phyloP scores from a whole-genome alignment of 2,329 filamentous ascomycete genomes.

The Fusarium brachygibbosum region DNA sequence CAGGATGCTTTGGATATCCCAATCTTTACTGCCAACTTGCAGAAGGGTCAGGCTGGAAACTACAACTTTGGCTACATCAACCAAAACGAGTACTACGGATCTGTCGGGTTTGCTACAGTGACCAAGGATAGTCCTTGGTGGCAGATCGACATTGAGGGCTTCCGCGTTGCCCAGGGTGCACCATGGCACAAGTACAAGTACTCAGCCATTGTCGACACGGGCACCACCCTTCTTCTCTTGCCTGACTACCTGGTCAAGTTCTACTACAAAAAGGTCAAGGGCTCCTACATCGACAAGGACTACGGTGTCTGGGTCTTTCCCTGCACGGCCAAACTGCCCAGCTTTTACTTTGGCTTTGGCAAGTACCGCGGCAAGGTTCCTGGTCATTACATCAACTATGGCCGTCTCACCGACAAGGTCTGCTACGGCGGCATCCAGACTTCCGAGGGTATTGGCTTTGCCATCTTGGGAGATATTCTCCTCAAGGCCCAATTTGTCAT shows the following conservation, averaged over 20 bases:
- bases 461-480: slow-evolving; percentile 59
- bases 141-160: slow-evolving; percentile 70
- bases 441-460: slow-evolving; percentile 54
- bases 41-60: slow-evolving; percentile 52
- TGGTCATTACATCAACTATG: slow-evolving; percentile 57
- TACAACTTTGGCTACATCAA: slow-evolving; percentile 67
- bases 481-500: slow-evolving; percentile 62
- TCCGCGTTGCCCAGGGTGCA: slow-evolving; percentile 61
- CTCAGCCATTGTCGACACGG: slow-evolving; percentile 76
- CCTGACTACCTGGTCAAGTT: slow-evolving; percentile 64
- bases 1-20: slow-evolving; percentile 47
- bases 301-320: slow-evolving; percentile 71
- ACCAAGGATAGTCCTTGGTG: slow-evolving; percentile 70
- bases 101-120: slow-evolving; percentile 68
- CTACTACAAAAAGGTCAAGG: slow-evolving; percentile 71
- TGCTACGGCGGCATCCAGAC: slow-evolving; percentile 59
- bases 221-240: slow-evolving; percentile 75
- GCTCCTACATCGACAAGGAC: slow-evolving; percentile 60
- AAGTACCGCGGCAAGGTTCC: slow-evolving; percentile 54
- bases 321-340: slow-evolving; percentile 65
- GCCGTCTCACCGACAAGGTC: slow-evolving; percentile 38
- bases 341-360: slow-evolving; percentile 55
- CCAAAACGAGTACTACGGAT: slow-evolving; percentile 67
- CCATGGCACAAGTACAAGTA: slow-evolving; percentile 51
- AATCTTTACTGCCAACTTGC: slow-evolving; percentile 56